Conservation (phyloP, 768 basidiomycete species). For the Phaeotremella fagi region DNA sequence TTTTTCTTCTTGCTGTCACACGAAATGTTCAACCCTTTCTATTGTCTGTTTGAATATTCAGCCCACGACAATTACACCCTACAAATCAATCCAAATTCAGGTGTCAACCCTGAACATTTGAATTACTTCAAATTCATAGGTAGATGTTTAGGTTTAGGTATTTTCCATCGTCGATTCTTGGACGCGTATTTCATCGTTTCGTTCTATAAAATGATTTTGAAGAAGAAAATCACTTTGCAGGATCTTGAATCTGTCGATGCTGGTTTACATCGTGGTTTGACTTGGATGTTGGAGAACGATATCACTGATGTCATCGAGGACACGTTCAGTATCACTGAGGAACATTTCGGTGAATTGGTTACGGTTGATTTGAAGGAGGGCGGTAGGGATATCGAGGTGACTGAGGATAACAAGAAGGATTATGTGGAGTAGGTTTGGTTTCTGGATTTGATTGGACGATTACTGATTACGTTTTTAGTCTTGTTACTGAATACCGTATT, state of each 20-base stretch:
- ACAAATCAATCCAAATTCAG: constrained; percentile 97
- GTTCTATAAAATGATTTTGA: constrained; percentile 99
- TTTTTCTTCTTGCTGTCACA: constrained; percentile 99
- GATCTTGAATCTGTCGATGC: constrained; percentile 97
- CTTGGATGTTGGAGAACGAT: constrained; percentile 99
- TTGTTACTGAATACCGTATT: constrained; percentile 93
- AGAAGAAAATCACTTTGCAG: constrained; percentile 89
- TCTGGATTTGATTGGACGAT: neutral
- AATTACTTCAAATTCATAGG: constrained; percentile 99
- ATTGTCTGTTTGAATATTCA: constrained; percentile 98
- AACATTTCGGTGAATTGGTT: constrained; percentile 96
- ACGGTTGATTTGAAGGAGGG: constrained; percentile 91
- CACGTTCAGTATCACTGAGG: constrained; percentile 93
- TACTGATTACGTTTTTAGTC: constrained; percentile 12
- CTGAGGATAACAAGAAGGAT: constrained; percentile 97
- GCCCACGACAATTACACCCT: constrained; percentile 99
- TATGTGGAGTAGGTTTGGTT: constrained; percentile 66
- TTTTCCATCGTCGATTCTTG: constrained; percentile 98
- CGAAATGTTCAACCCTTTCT: constrained; percentile 99
- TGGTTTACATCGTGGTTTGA: constrained; percentile 87
- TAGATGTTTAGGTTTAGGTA: constrained; percentile 86
- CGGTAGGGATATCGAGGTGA: constrained; percentile 79
- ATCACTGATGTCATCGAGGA: constrained; percentile 98
- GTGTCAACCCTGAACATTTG: constrained; percentile 96
- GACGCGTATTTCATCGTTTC: constrained; percentile 99